A percentile compares a stretch with the other conserved stretches of the same genome.
phyloP scores from a whole-genome alignment of 2,329 filamentous ascomycete genomes.

The Macroventuria anomochaeta region DNA sequence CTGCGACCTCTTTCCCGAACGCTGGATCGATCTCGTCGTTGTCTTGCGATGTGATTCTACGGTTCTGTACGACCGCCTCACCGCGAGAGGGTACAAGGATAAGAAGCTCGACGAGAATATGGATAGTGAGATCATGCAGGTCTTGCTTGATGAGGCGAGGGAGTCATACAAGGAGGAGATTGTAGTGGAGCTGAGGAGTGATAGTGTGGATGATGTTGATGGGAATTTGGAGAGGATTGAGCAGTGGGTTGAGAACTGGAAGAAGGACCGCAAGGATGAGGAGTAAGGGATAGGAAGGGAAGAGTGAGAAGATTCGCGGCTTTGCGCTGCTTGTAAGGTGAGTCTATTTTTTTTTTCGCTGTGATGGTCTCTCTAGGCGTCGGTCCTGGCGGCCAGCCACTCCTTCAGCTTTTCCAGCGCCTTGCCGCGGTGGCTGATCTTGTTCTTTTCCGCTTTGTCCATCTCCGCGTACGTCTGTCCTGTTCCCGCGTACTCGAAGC shows the following conservation, averaged over 20 bases:
- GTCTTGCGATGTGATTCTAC: constrained; percentile 84
- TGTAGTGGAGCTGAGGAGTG: constrained; percentile 86
- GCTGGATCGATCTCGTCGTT: constrained; percentile 94
- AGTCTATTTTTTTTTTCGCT: constrained; percentile 1
- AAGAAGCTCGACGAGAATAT: constrained; percentile 94
- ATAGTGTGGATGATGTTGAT: constrained; percentile 86
- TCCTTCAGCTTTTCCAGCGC: constrained; percentile 85
- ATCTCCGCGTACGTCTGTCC: constrained; percentile 86
- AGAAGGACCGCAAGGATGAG: constrained; percentile 63
- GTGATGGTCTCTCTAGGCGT: constrained; percentile 19
- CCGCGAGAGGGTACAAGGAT: constrained; percentile 78
- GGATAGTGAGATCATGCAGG: constrained; percentile 97
- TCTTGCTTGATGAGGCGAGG: constrained; percentile 85
- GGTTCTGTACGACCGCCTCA: constrained; percentile 82
- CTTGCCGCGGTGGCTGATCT: constrained; percentile 86
- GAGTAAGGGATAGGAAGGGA: constrained; percentile 16
- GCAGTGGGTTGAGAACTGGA: constrained; percentile 84
- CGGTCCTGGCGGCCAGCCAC: constrained; percentile 67
- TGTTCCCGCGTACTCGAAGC: constrained; percentile 87
- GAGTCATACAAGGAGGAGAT: constrained; percentile 87
- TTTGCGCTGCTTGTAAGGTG: constrained; percentile 5
- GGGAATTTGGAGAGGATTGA: constrained; percentile 84
- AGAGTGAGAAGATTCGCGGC: background rate
- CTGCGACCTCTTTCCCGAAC: constrained; percentile 90
- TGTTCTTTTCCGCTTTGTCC: constrained; percentile 86